Evolutionary conservation across 768 basidiomycete genomes (phyloP).

Genomic region (Chiua virens): DNA sequence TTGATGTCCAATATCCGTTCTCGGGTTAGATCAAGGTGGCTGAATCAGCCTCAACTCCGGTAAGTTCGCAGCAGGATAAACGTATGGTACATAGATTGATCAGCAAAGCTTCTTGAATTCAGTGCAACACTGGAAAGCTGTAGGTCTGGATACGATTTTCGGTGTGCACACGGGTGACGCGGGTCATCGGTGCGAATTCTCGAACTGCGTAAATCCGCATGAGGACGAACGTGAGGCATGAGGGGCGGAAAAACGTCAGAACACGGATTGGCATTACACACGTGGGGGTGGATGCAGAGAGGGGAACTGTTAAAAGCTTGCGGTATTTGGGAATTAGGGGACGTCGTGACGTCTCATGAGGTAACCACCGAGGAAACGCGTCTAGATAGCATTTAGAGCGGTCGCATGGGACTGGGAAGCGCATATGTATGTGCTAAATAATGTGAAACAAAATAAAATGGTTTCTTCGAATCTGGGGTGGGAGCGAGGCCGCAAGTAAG

Average conservation of each 20-base stretch:
- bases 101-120: background rate
- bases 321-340: slow-evolving; percentile 2
- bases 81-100: background rate
- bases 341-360: background rate
- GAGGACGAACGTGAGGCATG: background rate
- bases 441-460: background rate
- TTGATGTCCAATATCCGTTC: too few species aligned
- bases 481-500: background rate
- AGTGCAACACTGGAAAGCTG: background rate
- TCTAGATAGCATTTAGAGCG: slow-evolving; percentile 15
- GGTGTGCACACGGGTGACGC: background rate
- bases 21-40: too few species aligned
- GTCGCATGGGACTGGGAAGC: slow-evolving; percentile 10
- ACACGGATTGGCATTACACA: background rate
- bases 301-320: background rate
- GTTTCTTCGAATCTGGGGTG: background rate
- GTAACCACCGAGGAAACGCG: background rate
- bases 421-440: background rate
- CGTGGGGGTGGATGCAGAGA: background rate
- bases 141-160: slow-evolving; percentile 5
- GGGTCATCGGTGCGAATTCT: background rate
- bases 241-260: background rate
- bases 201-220: background rate
- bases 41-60: too few species aligned
- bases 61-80: background rate